Evolutionary conservation across 2,329 filamentous ascomycete genomes (phyloP), one percentile per base, ranked within the genome.

Genomic region (Stagonosporopsis rhizophila): DNA sequence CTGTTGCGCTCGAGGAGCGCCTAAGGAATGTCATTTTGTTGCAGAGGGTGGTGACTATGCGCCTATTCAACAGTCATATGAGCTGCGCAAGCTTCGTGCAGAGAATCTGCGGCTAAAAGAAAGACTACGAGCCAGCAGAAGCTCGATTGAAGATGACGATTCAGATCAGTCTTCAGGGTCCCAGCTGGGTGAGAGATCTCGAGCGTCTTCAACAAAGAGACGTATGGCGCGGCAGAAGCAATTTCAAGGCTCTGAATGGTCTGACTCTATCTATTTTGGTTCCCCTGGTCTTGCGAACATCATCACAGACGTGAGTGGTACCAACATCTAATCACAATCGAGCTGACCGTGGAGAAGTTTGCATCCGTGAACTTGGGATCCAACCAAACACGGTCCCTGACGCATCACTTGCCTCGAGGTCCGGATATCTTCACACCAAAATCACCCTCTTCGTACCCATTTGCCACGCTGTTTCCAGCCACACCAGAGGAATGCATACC

Each of bases 261-360:
- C 75, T 30, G 78, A 81, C 53, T 81, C 78, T 52, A 72, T 81
- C 5, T 83, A 82, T 64, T 82, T 82, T 65, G 80, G 80, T 7
- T 79, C 77, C 39, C 80, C 81, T n/a, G 78, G 78, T 6, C 71
- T 82, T 38, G 79, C 78, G 12, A 82, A 74, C 57, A 76, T 82
- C 25, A 73, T 81, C 34, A 71, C 72, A 54, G 80, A 83, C 65
- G 80, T 81, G 71, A 45, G 56, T 28, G 41, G n/a, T 3, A 17
- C 11, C 39, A 23, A 2, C 5, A 15, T 39, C 20, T 39, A 11
- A 20, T 23, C 4, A 11, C 7, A 15, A 39, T 15, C 12, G 12
- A 22, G 48, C 69, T 75, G 44, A 72, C 37, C 17, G 27, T 11
- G 22, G 14, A 17, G 8, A 55, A 79, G 80, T 82, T 81, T 56